Percentiles rank a stretch among this genome's conserved stretches.
These are phyloP conservation scores for Babesia sp. DNA, from an alignment of 169 alveolate genomes.

Conservation along the genomic window DNA sequence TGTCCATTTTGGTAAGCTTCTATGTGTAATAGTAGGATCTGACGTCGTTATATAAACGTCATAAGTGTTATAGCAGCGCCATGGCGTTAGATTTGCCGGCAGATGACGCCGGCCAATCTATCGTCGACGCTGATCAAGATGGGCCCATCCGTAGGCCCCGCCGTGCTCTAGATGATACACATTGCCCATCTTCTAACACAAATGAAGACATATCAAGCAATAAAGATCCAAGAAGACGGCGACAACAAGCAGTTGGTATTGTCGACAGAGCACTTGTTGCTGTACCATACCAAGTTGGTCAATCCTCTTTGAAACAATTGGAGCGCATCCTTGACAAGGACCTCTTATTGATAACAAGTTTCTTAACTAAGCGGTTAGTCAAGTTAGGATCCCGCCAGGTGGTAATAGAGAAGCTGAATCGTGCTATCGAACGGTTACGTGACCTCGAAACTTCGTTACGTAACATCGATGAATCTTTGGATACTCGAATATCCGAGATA, in stretches of 20 bases:
- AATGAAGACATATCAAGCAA: neutral
- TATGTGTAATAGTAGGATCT: too few species aligned
- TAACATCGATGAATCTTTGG: constrained; percentile 29
- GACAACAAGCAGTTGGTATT: neutral
- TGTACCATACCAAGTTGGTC: constrained; percentile 13
- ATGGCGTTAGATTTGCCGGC: too few species aligned
- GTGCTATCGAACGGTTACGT: constrained; percentile 56
- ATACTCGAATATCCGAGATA: neutral
- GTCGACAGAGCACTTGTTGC: constrained; percentile 45
- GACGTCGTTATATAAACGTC: too few species aligned
- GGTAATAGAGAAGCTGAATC: constrained; percentile 26
- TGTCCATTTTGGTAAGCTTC: too few species aligned
- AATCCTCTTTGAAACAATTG: constrained; percentile 12
- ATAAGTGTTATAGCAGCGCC: too few species aligned
- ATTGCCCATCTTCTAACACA: neutral
- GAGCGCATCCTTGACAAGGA: constrained; percentile 58
- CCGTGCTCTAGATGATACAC: neutral
- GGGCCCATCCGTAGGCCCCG: neutral
- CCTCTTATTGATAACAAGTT: constrained; percentile 49
- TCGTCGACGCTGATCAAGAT: neutral
- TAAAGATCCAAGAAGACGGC: too few species aligned
- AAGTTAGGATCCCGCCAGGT: constrained; percentile 2
- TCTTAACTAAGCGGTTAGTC: constrained; percentile 34
- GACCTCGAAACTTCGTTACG: constrained; percentile 15
- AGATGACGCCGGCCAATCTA: too few species aligned